phyloP scores from a whole-genome alignment of 176 grass and related monocot species.

The Microstegium vimineum region DNA sequence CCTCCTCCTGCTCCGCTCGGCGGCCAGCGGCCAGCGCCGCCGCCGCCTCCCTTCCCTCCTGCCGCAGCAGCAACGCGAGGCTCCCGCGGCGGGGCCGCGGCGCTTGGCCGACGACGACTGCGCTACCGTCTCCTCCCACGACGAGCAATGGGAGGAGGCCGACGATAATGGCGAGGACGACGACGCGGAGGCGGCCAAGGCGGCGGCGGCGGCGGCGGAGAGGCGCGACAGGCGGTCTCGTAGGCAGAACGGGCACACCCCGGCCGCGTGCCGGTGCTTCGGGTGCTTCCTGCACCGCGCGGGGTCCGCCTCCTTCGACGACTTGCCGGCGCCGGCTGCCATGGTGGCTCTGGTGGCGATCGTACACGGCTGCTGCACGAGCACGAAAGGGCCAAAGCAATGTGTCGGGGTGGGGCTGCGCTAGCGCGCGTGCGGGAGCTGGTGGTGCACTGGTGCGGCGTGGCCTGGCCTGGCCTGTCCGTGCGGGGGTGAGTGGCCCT shows the following conservation, averaged over 20 bases:
- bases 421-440: neutral
- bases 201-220: constrained; percentile 22
- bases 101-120: constrained; percentile 14
- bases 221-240: constrained; percentile 64
- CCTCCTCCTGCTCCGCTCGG: neutral
- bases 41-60: constrained; percentile 2
- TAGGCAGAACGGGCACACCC: constrained; percentile 91
- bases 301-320: constrained; percentile 32
- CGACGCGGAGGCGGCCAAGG: neutral
- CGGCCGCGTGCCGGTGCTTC: constrained; percentile 53
- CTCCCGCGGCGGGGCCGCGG: constrained; percentile 30
- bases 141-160: constrained; percentile 22
- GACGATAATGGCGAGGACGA: constrained; percentile 32
- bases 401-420: too few relatives aligned
- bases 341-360: neutral
- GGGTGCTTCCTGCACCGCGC: constrained; percentile 67
- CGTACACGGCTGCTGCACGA: neutral
- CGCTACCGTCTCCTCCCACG: constrained; percentile 22
- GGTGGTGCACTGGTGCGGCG: neutral
- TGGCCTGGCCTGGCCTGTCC: constrained; percentile 29
- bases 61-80: constrained; percentile 41
- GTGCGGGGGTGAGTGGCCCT: constrained; percentile 30
- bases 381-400: neutral
- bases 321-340: constrained; percentile 12
- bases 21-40: neutral